Evolutionary conservation across 805 yeast species (phyloP).

Genomic region (Wickerhamiella alocasiicola): DNA sequence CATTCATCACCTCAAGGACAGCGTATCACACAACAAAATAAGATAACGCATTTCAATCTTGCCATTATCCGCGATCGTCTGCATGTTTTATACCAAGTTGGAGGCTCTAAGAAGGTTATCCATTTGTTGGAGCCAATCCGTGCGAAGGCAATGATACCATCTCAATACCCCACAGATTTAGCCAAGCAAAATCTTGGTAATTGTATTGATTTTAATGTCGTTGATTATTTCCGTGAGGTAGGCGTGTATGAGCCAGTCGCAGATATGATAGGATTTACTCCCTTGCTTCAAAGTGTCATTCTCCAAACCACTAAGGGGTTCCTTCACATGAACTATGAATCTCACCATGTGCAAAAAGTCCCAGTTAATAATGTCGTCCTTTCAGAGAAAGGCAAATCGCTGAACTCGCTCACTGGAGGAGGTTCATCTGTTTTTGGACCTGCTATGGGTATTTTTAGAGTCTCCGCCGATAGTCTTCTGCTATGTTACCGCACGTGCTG

Average conservation of each 20-base stretch:
- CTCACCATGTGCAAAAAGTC: slow-evolving; percentile 24
- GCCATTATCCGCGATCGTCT: slow-evolving; percentile 57
- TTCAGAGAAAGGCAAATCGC: slow-evolving; percentile 11
- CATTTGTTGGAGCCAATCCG: slow-evolving; percentile 49
- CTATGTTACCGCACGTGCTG: slow-evolving; percentile 63
- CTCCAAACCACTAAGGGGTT: slow-evolving; percentile 57
- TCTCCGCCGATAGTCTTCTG: slow-evolving; percentile 41
- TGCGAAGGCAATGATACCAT: slow-evolving; percentile 22
- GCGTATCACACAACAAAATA: slow-evolving; percentile 27
- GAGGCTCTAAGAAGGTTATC: slow-evolving; percentile 35
- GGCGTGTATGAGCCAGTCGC: slow-evolving; percentile 40
- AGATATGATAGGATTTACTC: slow-evolving; percentile 48
- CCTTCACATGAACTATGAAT: slow-evolving; percentile 49
- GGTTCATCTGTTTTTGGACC: slow-evolving; percentile 24
- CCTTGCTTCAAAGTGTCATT: slow-evolving; percentile 54
- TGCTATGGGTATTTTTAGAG: slow-evolving; percentile 37
- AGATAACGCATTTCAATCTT: slow-evolving; percentile 49
- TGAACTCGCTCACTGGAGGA: too few species aligned
- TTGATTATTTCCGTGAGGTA: slow-evolving; percentile 34
- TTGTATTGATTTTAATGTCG: slow-evolving; percentile 9
- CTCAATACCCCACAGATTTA: slow-evolving; percentile 10
- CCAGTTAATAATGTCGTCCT: slow-evolving; percentile 28
- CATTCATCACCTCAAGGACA: slow-evolving; percentile 33
- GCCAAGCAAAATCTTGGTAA: slow-evolving; percentile 3
- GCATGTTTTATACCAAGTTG: slow-evolving; percentile 35